A percentile compares a stretch with the other conserved stretches of the same genome.
Evolutionary conservation across 2,329 filamentous ascomycete genomes (phyloP).

Genomic region (Allantophomopsis lycopodina): DNA sequence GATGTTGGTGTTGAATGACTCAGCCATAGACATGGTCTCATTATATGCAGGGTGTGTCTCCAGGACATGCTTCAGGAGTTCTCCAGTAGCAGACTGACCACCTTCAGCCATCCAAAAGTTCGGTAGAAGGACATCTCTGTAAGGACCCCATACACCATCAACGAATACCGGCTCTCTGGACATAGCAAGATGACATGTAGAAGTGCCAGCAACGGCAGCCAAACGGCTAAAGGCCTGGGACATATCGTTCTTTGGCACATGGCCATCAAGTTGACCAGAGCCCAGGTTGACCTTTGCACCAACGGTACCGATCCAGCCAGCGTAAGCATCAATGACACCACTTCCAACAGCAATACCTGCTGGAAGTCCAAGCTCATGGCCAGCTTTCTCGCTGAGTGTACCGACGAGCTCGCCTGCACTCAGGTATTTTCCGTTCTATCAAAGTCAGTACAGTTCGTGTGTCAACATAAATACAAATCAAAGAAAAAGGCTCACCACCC

Average conservation of each 20-base stretch:
- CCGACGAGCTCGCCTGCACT: slow-evolving; percentile 90
- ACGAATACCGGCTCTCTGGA: slow-evolving; percentile 88
- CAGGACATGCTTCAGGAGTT: slow-evolving; percentile 84
- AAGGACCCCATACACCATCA: slow-evolving; percentile 91
- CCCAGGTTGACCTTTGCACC: slow-evolving; percentile 80
- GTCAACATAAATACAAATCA: slow-evolving; percentile 9
- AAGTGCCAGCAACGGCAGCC: slow-evolving; percentile 89
- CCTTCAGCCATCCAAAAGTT: slow-evolving; percentile 96
- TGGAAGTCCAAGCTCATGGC: slow-evolving; percentile 68
- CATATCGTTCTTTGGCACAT: slow-evolving; percentile 67
- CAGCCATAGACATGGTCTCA: slow-evolving; percentile 64
- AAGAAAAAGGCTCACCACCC: slow-evolving; percentile 63
- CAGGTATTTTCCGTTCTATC: slow-evolving; percentile 77
- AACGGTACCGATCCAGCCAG: slow-evolving; percentile 98
- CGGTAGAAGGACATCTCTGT: slow-evolving; percentile 84
- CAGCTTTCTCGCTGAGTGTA: slow-evolving; percentile 70
- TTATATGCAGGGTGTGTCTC: slow-evolving; percentile 89
- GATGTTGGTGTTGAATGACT: slow-evolving; percentile 74
- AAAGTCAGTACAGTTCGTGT: slow-evolving; percentile 8
- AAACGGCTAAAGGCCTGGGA: slow-evolving; percentile 85
- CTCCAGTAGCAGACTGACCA: slow-evolving; percentile 90
- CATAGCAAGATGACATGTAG: slow-evolving; percentile 95
- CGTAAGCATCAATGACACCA: slow-evolving; percentile 96
- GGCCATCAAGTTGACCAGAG: slow-evolving; percentile 51
- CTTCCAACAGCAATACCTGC: slow-evolving; percentile 85